Base-by-base conservation (phyloP, 2,329 filamentous ascomycete genomes). In the Didymellaceae sp. region DNA sequence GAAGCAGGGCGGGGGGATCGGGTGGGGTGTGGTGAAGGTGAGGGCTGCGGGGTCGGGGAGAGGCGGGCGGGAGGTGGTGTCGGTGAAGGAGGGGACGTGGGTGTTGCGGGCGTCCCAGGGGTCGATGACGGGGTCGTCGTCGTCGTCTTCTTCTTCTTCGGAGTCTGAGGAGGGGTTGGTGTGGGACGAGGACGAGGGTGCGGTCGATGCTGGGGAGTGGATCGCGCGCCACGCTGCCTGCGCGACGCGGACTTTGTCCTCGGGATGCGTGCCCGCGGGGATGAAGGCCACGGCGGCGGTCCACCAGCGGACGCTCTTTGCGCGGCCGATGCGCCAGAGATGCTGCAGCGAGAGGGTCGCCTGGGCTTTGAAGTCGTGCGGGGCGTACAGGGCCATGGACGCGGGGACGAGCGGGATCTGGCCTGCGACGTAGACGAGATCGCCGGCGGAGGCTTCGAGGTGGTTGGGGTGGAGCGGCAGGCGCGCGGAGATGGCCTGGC, bases 381-480 rank as follows among this genome's bases (percentile, higher is more conserved):
- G 55, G 5, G 48, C 57, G 40, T 80, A 63, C 2, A 90, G 71
- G 2, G 74, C 64, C 93, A 97, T 97, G 4, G 83, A 87, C 4
- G 86, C 82, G 0, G 94, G 92, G 5, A 93, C 75, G 3, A 99
- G 81, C 1, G 93, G 91, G 40, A 99, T 97, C 73, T 97, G 94
- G 0, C 94, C 94, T 0, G 94, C 92, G 26, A 97, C 80, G 45
- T 86, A 86, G 13, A 93, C 78, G 8, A 82, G 41, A 13, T 62
- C 47, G 14, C 22, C 22, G 14, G 35, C 14, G 5, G 31, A n/a
- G n/a, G n/a, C n/a, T n/a, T n/a, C n/a, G n/a, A n/a, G n/a, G n/a
- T n/a, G n/a, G n/a, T n/a, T 11, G 24, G 20, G 6, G 21, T 25
- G 53, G 43, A 2, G 41, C 4, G 59, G 74, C 9, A 72, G 39